Base-by-base conservation (phyloP, 2,329 filamentous ascomycete species). In the Septoria linicola region DNA sequence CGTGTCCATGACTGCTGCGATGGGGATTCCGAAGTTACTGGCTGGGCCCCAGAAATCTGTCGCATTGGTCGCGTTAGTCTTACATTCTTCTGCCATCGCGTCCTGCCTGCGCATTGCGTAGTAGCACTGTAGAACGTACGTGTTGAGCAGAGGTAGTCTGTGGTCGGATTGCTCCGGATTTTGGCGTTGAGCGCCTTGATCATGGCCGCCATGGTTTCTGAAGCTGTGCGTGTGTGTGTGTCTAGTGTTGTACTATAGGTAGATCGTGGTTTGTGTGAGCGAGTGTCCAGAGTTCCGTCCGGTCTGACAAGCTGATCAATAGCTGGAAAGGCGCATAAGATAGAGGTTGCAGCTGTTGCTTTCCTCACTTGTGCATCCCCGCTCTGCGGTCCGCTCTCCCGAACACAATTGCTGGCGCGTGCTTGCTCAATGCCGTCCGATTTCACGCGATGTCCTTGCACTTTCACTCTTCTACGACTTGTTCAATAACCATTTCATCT, bases 1-100 rank as follows among this genome's bases (percentile, higher is more conserved):
- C 59, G 76, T 78, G 67, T 79, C 76, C 66, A 77, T 75, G 46
- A 79, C 75, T 23, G 76, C 76, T 27, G 76, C 76, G 49, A 78
- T 71, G 41, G 76, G 76, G 58, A 79, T 79, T 64, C 76, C 76
- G 61, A 79, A 79, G 70, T 78, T 78, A 59, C 52, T 55, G 31
- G 56, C 56, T 20, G 62, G 62, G 51, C 75, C 75, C 75, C 75
- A 77, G 70, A 78, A 78, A 64, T 77, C 75, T 78, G 64, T 49
- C 23, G 10, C 10, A n/a, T 27, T 27, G 23, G 5, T 27, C 23
- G 10, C 23, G 10, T 27, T 5, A 27, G 23, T 27, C 5, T 27
- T 10, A 27, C 10, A 27, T 27, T 5, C 23, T 10, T n/a, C n/a
- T n/a, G n/a, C n/a, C 11, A 31, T 42, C 21, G 20, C 41, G 21